Percentiles rank a stretch among this genome's conserved stretches.
Conservation (phyloP, 495 filamentous ascomycete species). For the Aspergillus affinis region DNA sequence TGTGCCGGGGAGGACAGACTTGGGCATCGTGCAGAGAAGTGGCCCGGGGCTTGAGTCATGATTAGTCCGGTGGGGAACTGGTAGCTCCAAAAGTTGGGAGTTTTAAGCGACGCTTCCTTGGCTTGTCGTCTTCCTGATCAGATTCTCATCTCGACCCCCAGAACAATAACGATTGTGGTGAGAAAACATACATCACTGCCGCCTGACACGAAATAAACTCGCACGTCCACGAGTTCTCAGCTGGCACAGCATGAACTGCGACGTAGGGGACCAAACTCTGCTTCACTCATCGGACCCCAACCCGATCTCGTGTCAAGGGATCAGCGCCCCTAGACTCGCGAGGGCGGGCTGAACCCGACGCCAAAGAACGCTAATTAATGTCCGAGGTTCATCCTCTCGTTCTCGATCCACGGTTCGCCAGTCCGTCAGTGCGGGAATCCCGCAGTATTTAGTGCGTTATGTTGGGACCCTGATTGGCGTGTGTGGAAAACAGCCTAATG, state of each 20-base stretch:
- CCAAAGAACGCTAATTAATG: not conserved
- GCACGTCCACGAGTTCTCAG: not conserved
- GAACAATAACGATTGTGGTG: not conserved
- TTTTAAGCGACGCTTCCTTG: not conserved
- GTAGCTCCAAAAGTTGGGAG: not conserved
- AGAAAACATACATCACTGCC: no score
- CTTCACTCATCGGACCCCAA: not conserved
- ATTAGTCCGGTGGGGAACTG: not conserved
- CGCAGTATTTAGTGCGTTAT: not conserved
- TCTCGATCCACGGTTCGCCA: not conserved
- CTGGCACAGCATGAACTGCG: not conserved
- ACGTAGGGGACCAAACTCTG: not conserved
- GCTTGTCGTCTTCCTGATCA: not conserved
- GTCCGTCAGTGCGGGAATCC: not conserved
- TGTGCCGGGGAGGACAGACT: not conserved
- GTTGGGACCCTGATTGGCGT: not conserved
- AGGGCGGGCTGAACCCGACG: constrained; percentile 7
- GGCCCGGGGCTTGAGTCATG: not conserved
- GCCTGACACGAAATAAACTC: not conserved
- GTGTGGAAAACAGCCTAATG: not conserved
- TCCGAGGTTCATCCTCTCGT: not conserved
- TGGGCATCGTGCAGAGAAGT: not conserved
- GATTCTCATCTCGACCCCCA: not conserved
- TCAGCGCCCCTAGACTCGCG: not conserved
- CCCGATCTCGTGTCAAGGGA: not conserved